A percentile compares a stretch with the other conserved stretches of the same genome.
phyloP scores from a whole-genome alignment of 1,284 basidiomycete genomes.

The Mycena citricolor region DNA sequence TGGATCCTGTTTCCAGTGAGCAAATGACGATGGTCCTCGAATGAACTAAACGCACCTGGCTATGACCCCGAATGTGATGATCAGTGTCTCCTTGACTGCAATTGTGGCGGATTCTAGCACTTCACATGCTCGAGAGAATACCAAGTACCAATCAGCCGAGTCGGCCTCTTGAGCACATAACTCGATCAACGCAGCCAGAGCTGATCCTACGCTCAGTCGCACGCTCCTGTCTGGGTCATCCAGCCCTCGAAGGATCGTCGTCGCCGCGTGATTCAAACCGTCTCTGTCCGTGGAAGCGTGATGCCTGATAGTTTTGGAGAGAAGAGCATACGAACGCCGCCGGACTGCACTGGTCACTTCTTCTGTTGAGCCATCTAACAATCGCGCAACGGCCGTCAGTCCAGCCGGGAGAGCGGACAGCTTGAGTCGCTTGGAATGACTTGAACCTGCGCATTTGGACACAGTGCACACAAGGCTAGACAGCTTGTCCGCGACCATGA shows the following conservation, averaged over 20 bases:
- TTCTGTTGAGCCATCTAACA: constrained; percentile 47
- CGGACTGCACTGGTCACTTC: constrained; percentile 49
- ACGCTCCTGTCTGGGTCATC: constrained; percentile 55
- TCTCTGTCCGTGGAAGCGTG: constrained; percentile 37
- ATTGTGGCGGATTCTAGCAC: constrained; percentile 45
- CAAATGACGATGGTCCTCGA: constrained; percentile 2
- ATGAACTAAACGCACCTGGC: constrained; percentile 51
- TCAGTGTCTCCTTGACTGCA: constrained; percentile 56
- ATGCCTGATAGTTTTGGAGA: constrained; percentile 50
- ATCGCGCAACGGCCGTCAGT: constrained; percentile 36
- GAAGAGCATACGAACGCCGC: constrained; percentile 42
- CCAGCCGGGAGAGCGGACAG: constrained; percentile 40
- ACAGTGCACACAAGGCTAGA: constrained; percentile 44
- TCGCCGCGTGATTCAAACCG: constrained; percentile 37
- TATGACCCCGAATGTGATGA: constrained; percentile 59
- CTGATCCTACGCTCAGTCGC: constrained; percentile 59
- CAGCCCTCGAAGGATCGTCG: constrained; percentile 48
- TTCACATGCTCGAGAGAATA: constrained; percentile 46
- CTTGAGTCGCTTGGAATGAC: constrained; percentile 24
- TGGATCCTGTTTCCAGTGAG: constrained; percentile 41
- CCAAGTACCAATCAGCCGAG: constrained; percentile 42
- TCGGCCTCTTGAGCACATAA: constrained; percentile 31
- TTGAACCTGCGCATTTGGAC: constrained; percentile 36
- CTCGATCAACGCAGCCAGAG: constrained; percentile 49
- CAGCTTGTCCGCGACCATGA: constrained; percentile 37